phyloP scores from a whole-genome alignment of 345 rosid species.

The Raphanus sativus region DNA sequence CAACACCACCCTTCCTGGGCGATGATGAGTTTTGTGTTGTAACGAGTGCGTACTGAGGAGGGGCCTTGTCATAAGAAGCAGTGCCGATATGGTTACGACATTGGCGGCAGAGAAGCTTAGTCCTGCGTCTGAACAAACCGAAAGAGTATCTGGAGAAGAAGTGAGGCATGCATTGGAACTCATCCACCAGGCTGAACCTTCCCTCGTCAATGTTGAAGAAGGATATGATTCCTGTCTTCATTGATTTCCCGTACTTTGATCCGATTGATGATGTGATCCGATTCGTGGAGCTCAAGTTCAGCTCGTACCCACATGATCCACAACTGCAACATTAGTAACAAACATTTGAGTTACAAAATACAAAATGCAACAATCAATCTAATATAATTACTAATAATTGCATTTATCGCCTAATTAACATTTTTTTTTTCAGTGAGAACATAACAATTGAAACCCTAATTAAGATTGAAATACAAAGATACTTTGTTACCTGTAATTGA shows the following conservation, averaged over 20 bases:
- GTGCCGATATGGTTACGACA: constrained; percentile 76
- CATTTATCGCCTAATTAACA: not conserved
- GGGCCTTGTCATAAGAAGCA: constrained; percentile 54
- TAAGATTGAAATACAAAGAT: not conserved
- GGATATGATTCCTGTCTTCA: constrained; percentile 86
- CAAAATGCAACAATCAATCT: not conserved
- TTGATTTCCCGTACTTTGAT: constrained; percentile 87
- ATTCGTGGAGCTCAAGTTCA: constrained; percentile 82
- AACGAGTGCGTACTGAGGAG: constrained; percentile 45
- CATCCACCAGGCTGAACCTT: constrained; percentile 81
- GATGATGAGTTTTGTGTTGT: constrained; percentile 48
- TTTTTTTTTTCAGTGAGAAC: not conserved
- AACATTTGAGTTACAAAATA: not conserved
- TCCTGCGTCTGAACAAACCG: constrained; percentile 68
- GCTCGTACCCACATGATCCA: constrained; percentile 89
- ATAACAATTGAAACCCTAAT: not conserved
- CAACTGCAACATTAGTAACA: constrained; percentile 59
- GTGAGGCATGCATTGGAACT: constrained; percentile 79
- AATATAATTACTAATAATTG: constrained; percentile 13
- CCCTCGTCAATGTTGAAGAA: constrained; percentile 76
- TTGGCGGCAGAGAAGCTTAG: constrained; percentile 90
- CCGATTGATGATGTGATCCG: constrained; percentile 82
- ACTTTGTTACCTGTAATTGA: constrained; percentile 27
- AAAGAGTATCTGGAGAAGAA: constrained; percentile 64
- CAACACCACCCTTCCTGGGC: constrained; percentile 39